A percentile compares a stretch with the other conserved stretches of the same genome.
These are phyloP conservation scores for Backusella morwellensis DNA, from an alignment of 192 early-diverging fungal species.

Conservation along the genomic window DNA sequence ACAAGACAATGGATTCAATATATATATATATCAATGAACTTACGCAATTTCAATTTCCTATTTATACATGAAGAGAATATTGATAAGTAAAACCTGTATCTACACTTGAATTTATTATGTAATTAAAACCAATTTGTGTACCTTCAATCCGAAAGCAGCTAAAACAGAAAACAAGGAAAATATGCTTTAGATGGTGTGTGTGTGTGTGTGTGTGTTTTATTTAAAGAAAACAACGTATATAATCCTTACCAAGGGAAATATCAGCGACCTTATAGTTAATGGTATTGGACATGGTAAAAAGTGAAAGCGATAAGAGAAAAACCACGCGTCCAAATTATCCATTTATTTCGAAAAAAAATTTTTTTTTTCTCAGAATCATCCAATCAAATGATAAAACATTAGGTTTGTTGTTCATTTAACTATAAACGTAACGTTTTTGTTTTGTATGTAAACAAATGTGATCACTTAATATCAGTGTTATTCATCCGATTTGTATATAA, in stretches of 20 bases:
- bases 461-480: neutral
- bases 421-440: neutral
- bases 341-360: neutral
- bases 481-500: neutral
- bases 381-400: neutral
- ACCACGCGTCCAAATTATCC: neutral
- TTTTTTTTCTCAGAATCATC: neutral
- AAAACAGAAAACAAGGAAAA: constrained; percentile 4
- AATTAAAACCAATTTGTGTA: constrained; percentile 73
- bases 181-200: neutral
- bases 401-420: neutral
- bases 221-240: neutral
- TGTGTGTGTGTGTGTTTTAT: neutral
- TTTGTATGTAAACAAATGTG: neutral
- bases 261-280: constrained; percentile 67
- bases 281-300: neutral
- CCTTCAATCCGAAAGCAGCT: constrained; percentile 97
- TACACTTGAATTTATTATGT: neutral
- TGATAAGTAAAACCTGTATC: neutral
- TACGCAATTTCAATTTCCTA: constrained; percentile 67
- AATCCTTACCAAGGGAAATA: constrained; percentile 88
- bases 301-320: neutral
- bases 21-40: neutral
- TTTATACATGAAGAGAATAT: constrained; percentile 36
- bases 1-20: neutral